Conservation (phyloP, 2,329 filamentous ascomycete species). For the Pseudogymnoascus sp. region DNA sequence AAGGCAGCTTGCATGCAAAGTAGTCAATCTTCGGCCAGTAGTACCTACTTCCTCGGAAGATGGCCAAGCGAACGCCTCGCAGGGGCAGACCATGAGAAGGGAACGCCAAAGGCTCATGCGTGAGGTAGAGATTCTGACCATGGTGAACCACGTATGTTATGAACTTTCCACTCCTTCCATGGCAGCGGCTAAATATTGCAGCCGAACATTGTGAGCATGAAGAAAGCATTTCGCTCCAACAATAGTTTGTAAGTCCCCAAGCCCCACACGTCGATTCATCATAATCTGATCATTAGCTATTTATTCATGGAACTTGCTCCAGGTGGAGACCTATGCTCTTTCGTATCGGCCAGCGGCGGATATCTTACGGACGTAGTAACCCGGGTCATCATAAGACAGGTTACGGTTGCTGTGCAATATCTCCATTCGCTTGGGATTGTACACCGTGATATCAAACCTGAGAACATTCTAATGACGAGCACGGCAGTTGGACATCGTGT, state of each 20-base stretch:
- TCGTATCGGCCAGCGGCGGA: constrained; percentile 21
- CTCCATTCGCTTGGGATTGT: constrained; percentile 25
- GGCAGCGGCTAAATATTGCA: constrained; percentile 22
- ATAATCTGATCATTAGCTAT: constrained; percentile 33
- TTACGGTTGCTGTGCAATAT: constrained; percentile 25
- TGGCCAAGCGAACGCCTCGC: background rate
- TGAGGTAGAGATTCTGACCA: constrained; percentile 46
- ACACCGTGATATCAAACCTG: constrained; percentile 28
- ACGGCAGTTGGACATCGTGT: constrained; percentile 25
- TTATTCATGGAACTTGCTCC: constrained; percentile 51
- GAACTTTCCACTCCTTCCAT: background rate
- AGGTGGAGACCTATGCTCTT: constrained; percentile 33
- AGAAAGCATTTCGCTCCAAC: constrained; percentile 42
- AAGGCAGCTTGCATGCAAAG: constrained; percentile 61
- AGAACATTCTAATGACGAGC: constrained; percentile 28
- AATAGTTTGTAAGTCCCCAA: constrained; percentile 37
- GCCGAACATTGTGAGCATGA: constrained; percentile 48
- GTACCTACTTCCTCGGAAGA: background rate
- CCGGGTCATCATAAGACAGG: constrained; percentile 26
- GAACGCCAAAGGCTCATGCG: constrained; percentile 35
- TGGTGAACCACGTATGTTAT: constrained; percentile 44
- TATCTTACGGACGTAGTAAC: constrained; percentile 21
- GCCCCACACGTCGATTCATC: background rate
- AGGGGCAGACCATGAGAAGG: background rate
- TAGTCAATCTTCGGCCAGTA: constrained; percentile 42